Evolutionary conservation across 73 alveolate species (phyloP).

Genomic region (Effrenium voratum): DNA sequence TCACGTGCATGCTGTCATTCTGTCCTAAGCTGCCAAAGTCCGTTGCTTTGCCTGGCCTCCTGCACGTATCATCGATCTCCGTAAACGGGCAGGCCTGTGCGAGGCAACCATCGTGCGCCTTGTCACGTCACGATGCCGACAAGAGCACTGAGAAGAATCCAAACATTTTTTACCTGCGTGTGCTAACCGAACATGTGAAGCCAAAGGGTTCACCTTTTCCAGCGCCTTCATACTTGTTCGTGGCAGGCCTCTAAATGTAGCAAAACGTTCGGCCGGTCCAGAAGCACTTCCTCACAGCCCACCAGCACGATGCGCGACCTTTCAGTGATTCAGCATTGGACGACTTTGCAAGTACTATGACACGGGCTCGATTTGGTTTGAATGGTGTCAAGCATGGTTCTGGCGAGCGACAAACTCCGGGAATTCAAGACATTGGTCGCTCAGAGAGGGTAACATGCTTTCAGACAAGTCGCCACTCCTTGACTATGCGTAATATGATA

Average conservation of each 20-base stretch:
- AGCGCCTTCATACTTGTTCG: neutral
- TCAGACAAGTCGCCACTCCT: no score
- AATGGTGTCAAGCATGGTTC: neutral
- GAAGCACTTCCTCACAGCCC: constrained; percentile 42
- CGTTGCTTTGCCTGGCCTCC: neutral
- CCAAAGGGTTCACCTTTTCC: neutral
- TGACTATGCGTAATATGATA: no score
- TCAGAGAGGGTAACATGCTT: no score
- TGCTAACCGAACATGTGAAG: no score
- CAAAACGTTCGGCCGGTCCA: constrained; percentile 4
- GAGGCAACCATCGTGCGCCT: no score
- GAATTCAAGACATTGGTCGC: no score
- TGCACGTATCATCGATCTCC: constrained; percentile 68
- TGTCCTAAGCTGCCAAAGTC: no score
- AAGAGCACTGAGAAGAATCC: no score
- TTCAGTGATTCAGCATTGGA: neutral
- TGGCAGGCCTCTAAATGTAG: constrained; percentile 34
- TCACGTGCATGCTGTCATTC: no score
- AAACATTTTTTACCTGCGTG: no score
- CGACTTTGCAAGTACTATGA: neutral
- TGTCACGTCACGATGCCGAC: no score
- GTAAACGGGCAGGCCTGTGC: constrained; percentile 17
- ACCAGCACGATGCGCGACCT: constrained; percentile 77
- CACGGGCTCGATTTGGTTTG: neutral
- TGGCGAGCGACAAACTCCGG: neutral